These are phyloP conservation scores for Exobasidium cylindrosporum DNA, from an alignment of 1,284 basidiomycete genomes.

Conservation along the genomic window DNA sequence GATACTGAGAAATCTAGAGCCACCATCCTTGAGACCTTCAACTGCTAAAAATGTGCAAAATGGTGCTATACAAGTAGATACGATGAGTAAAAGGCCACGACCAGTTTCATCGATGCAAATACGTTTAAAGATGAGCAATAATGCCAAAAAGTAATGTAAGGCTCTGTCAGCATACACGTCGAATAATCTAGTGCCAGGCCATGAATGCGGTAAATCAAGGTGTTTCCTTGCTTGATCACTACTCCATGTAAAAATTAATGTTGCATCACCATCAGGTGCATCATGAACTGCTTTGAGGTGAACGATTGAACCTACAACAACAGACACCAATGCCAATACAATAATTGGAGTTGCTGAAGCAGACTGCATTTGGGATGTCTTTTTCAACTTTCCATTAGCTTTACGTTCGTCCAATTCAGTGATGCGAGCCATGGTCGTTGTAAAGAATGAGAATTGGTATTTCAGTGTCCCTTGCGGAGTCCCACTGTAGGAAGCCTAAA, in stretches of 20 bases:
- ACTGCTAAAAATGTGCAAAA: neutral
- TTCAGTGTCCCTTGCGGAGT: too few species aligned
- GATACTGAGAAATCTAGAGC: neutral
- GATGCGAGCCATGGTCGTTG: neutral
- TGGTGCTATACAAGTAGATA: neutral
- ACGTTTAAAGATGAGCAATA: conserved; percentile 1
- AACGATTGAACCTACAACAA: neutral
- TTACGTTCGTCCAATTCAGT: neutral
- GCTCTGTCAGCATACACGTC: neutral
- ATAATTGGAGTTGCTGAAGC: conserved; percentile 1
- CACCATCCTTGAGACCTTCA: conserved; percentile 10
- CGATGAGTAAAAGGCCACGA: conserved; percentile 2
- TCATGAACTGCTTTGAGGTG: neutral
- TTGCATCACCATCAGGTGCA: neutral
- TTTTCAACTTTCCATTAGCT: too few species aligned
- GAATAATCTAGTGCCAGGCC: conserved; percentile 1
- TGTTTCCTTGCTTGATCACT: neutral
- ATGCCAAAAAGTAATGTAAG: neutral
- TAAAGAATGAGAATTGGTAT: too few species aligned
- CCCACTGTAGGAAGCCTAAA: too few species aligned
- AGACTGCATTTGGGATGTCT: neutral
- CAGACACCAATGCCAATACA: neutral
- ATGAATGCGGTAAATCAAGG: neutral
- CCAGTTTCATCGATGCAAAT: neutral
- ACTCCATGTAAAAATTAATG: neutral